A percentile compares a stretch with the other conserved stretches of the same genome.
These are phyloP conservation scores for Whalleya microplaca DNA, from an alignment of 2,329 filamentous ascomycete genomes.

Conservation along the genomic window DNA sequence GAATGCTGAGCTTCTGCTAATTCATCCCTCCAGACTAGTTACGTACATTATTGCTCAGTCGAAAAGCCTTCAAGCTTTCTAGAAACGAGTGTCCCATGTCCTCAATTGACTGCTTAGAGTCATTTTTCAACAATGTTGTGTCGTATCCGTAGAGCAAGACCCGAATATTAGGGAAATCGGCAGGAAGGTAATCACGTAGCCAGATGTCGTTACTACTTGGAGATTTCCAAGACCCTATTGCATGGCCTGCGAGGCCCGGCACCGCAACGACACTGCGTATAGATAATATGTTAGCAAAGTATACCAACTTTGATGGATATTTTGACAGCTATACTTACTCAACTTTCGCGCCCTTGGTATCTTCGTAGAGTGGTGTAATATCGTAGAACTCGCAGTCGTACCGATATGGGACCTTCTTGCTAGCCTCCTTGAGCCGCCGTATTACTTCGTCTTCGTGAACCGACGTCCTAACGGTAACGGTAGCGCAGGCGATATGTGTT, in stretches of 20 bases:
- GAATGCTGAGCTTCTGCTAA: too few species aligned
- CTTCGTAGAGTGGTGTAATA: conserved; percentile 33
- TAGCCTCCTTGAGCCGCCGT: background rate
- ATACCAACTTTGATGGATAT: background rate
- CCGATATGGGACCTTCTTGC: conserved; percentile 8
- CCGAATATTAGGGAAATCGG: conserved; percentile 25
- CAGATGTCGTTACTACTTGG: conserved; percentile 30
- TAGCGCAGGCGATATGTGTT: conserved; percentile 9
- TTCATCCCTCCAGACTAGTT: too few species aligned
- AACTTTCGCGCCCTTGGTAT: conserved; percentile 6
- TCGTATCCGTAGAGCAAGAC: conserved; percentile 39
- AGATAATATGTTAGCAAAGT: conserved; percentile 5
- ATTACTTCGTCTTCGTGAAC: conserved; percentile 3
- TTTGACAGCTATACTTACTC: conserved; percentile 23
- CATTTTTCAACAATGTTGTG: conserved; percentile 27
- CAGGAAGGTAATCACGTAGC: conserved; percentile 36
- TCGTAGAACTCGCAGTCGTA: conserved; percentile 27
- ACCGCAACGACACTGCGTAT: conserved; percentile 34
- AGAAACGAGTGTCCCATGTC: conserved; percentile 21
- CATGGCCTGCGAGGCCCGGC: conserved; percentile 35
- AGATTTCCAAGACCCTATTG: conserved; percentile 37
- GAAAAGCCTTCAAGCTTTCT: conserved; percentile 20
- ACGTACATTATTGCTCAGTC: conserved; percentile 10
- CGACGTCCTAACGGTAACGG: conserved; percentile 7
- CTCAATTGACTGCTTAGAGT: conserved; percentile 26